A percentile compares a stretch with the other conserved stretches of the same genome.
Conservation (phyloP, 768 basidiomycete species). For the Tulasnella sp. region DNA sequence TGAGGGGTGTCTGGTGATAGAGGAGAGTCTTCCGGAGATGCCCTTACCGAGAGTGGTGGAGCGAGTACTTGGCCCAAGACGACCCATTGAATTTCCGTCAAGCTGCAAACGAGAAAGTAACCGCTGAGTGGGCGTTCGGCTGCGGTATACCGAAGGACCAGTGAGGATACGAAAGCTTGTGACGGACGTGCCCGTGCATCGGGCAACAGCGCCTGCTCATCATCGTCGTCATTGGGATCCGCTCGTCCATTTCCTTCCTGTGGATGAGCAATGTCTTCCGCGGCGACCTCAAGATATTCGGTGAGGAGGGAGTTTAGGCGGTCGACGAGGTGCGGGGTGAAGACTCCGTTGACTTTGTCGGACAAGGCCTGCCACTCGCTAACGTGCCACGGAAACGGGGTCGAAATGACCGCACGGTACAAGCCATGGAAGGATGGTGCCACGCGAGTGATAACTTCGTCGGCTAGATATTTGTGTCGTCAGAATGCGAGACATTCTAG, state of each 20-base stretch:
- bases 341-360: slow-evolving; percentile 54
- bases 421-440: slow-evolving; percentile 82
- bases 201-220: neutral
- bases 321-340: slow-evolving; percentile 63
- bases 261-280: slow-evolving; percentile 40
- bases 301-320: slow-evolving; percentile 65
- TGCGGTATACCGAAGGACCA: slow-evolving; percentile 61
- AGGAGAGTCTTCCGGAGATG: neutral
- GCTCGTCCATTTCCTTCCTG: slow-evolving; percentile 41
- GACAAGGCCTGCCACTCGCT: slow-evolving; percentile 61
- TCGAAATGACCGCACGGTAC: slow-evolving; percentile 79
- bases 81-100: slow-evolving; percentile 82
- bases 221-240: neutral
- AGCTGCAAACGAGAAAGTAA: slow-evolving; percentile 86
- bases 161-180: slow-evolving; percentile 36
- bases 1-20: slow-evolving; percentile 7
- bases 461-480: slow-evolving; percentile 45
- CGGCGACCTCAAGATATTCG: slow-evolving; percentile 56
- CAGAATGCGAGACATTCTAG: neutral
- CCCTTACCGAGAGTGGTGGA: neutral
- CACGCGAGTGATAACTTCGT: slow-evolving; percentile 67
- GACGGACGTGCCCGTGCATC: neutral
- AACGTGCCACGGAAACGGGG: slow-evolving; percentile 68
- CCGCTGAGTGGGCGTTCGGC: slow-evolving; percentile 77
- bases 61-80: slow-evolving; percentile 65